Evolutionary conservation across 495 filamentous ascomycete genomes (phyloP), one percentile per base, ranked within the genome.

Genomic region (Delitschia confertaspora): DNA sequence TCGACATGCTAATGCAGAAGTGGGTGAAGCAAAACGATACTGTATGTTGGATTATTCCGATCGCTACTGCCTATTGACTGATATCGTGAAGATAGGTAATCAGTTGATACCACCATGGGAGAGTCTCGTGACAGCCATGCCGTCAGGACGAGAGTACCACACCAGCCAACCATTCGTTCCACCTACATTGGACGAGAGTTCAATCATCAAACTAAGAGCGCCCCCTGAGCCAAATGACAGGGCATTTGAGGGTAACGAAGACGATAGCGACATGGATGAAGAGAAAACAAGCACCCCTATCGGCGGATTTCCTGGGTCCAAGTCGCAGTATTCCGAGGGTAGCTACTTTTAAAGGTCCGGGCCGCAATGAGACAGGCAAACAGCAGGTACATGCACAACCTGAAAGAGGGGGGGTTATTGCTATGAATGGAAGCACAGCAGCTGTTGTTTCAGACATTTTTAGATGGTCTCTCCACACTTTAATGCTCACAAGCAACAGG

Each of bases 1-100:
- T 93, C 47, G 80, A 88, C 50, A 85, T 84, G 78, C 61, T 98
- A 40, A 81, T 93, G 59, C 70, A 68, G 34, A 95, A 93, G 60
- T 98, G 91, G 91, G 73, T 72, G 22, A 86, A 86, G 64, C 76
- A 84, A 66, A 98, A 98, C 61, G 86, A 95, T 65, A 93, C 83
- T 10, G 85, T 94, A 59, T 66, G 81, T 72, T 49, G 32, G 33
- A 7, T 31, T 34, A 1, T 8, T 42, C 4, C 6, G 4, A 29
- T 35, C 13, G 0, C 13, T 17, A 17, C 9, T 3, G 11, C 2
- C 19, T 19, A 33, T 44, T n/a, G n/a, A 29, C 51, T 51, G 30
- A 50, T 26, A 24, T 45, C 17, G 37, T n/a, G 30, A 41, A 89
- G 85, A 81, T 93, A 30, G 82, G 85, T 39, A 82, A 84, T 1